phyloP scores from a whole-genome alignment of 352 stramenopile species.

The Aphanomyces astaci region DNA sequence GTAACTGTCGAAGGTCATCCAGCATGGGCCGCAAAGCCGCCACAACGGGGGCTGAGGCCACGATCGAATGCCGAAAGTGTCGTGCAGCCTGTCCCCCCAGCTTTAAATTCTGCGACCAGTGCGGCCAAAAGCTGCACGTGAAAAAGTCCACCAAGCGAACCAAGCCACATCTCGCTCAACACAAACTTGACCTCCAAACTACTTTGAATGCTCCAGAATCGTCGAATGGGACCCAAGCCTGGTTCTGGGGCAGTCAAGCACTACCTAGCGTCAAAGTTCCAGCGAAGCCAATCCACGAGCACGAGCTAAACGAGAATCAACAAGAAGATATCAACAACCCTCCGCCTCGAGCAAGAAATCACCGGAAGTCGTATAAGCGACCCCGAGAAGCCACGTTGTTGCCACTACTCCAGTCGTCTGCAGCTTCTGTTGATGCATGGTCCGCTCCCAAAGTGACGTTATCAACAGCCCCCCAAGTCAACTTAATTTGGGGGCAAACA shows the following conservation, averaged over 20 bases:
- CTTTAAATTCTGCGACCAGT: conserved; percentile 26
- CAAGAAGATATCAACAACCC: not conserved
- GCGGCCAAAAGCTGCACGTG: conserved; percentile 19
- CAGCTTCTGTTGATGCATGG: not conserved
- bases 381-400: not conserved
- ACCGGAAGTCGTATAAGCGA: not conserved
- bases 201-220: not conserved
- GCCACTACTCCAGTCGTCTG: not conserved
- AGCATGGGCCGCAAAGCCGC: not conserved
- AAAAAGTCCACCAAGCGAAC: not conserved
- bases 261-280: not conserved
- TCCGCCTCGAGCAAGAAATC: not conserved
- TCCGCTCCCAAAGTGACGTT: not conserved
- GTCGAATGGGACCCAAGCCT: not conserved
- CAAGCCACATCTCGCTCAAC: not conserved
- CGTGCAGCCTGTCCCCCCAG: not conserved
- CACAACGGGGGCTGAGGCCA: not conserved
- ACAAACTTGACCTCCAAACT: not conserved
- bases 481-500: conserved; percentile 1
- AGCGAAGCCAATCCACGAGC: not conserved
- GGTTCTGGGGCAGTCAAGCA: conserved; percentile 19
- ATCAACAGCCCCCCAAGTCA: not conserved
- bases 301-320: not conserved
- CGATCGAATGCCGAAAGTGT: conserved; percentile 13
- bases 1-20: not conserved